Base-by-base conservation (phyloP, 805 yeast genomes). In the Wickerhamiella qilinensis region DNA sequence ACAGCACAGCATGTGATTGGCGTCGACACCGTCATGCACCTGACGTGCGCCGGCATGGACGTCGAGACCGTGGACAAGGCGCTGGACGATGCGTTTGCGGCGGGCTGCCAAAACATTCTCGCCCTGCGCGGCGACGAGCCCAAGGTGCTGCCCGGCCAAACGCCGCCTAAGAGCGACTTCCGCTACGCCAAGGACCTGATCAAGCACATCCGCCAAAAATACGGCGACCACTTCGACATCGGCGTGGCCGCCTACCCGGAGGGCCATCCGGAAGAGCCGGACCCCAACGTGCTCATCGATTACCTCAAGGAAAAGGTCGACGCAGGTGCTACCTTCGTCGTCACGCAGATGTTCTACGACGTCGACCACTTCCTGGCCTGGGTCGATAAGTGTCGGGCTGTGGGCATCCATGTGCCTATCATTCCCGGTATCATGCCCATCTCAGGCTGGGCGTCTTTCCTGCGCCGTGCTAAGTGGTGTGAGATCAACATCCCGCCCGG, bases 351-450 rank as follows among this genome's bases (percentile, higher is more conserved):
- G 95, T 88, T 91, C 58, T 91, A 91, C 59, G 96, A 91, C 54
- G 91, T 69, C 11, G 94, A 86, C 35, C 70, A 69, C 43, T 91
- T 88, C 58, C 69, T 91, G 42, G 50, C 59, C 11, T 91, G 98
- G 98, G 83, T 91, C 51, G 57, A 65, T 16, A 60, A 64, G 43
- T 69, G 88, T 39, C 71, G 88, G 48, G 73, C 67, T 18, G 63
- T 64, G 18, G 96, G 94, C 18, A 70, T 91, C 46, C 65, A 66
- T 30, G 75, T 82, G 38, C 97, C 97, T 21, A 81, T 91, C 47
- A 77, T 91, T 43, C 98, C 98, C 1, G 98, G 98, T 12, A 85
- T 91, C 58, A 91, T 91, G 98, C 98, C 98, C 18, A 86, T 91
- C 42, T 76, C 93, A n/a, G 83, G 95, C 3, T 86, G 88, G 60